These are phyloP conservation scores for Leptosphaerulina australis DNA, from an alignment of 2,329 filamentous ascomycete genomes.

Conservation along the genomic window DNA sequence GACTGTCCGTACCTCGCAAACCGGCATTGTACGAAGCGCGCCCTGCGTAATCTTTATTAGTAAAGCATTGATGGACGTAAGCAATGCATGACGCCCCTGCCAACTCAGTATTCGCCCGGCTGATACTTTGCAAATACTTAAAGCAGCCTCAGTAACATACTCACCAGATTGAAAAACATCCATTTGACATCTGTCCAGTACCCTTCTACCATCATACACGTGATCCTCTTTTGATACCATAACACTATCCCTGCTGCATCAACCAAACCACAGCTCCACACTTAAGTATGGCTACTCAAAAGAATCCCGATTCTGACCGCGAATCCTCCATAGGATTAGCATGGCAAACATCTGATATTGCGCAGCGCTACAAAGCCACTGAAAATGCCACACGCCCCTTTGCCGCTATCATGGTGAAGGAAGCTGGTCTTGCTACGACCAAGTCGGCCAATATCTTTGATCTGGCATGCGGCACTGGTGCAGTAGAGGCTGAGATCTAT, in stretches of 20 bases:
- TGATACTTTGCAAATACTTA: not conserved
- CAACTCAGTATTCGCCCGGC: not conserved
- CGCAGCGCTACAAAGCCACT: slow-evolving; percentile 24
- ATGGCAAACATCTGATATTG: slow-evolving; percentile 12
- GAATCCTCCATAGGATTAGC: not conserved
- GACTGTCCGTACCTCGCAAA: not conserved
- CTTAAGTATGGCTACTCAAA: not conserved
- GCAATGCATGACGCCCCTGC: not conserved
- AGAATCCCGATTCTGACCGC: not conserved
- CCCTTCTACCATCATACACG: too few relatives aligned
- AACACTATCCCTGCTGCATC: not conserved
- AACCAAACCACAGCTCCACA: not conserved
- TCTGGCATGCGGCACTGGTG: slow-evolving; percentile 36
- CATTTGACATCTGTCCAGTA: too few relatives aligned
- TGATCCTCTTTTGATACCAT: too few relatives aligned
- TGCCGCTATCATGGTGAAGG: slow-evolving; percentile 20
- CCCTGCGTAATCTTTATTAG: not conserved
- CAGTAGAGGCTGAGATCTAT: slow-evolving; percentile 29
- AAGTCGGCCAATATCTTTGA: slow-evolving; percentile 23
- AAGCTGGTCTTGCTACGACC: slow-evolving; percentile 3
- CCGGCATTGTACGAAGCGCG: not conserved
- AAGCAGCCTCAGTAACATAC: not conserved
- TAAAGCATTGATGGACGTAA: not conserved
- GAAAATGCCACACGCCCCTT: slow-evolving; percentile 32
- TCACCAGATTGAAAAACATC: too few relatives aligned